Evolutionary conservation across 345 rosid species (phyloP).

Genomic region (Pistacia atlantica): DNA sequence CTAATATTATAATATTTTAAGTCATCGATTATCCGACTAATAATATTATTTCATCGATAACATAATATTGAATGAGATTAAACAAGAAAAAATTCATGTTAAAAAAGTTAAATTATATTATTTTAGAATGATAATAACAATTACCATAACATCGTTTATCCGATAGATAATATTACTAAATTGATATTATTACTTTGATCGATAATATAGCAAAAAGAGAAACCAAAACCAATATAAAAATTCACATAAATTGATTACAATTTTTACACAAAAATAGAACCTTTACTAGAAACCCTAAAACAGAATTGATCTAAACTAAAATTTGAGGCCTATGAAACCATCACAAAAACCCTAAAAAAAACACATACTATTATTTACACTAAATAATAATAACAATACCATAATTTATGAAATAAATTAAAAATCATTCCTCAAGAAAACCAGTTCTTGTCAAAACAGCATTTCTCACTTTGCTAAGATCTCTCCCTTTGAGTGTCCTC

Average conservation of each 20-base stretch:
- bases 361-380: background rate
- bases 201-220: background rate
- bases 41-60: too few relatives aligned
- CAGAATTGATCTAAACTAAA: background rate
- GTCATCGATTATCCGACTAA: too few relatives aligned
- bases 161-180: too few relatives aligned
- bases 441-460: conserved; percentile 80
- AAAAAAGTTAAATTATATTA: too few relatives aligned
- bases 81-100: too few relatives aligned
- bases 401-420: background rate
- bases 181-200: background rate
- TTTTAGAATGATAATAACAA: too few relatives aligned
- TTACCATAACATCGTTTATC: too few relatives aligned
- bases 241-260: too few relatives aligned
- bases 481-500: conserved; percentile 84
- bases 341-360: background rate
- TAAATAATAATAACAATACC: background rate
- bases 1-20: too few relatives aligned
- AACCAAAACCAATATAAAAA: background rate
- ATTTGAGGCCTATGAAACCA: background rate
- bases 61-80: too few relatives aligned
- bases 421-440: conserved; percentile 55
- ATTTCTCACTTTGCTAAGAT: conserved; percentile 74
- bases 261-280: conserved; percentile 12
- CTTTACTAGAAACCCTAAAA: background rate